Conservation (phyloP, 176 grass and related monocot genomes). For the Oropetium thomaeum region DNA sequence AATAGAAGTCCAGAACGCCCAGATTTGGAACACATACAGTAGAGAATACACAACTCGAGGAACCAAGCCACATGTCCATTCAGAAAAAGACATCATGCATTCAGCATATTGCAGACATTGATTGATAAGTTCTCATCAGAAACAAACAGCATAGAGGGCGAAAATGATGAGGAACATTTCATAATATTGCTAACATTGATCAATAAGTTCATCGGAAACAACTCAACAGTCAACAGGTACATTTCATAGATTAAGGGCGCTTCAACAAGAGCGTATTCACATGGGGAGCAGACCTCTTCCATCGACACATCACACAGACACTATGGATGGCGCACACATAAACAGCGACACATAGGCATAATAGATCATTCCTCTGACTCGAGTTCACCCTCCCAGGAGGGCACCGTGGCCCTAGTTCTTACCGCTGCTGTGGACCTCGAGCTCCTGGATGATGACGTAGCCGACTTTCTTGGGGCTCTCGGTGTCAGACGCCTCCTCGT, state of each 20-base stretch:
- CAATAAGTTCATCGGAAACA: constrained; percentile 19
- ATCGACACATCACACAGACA: constrained; percentile 11
- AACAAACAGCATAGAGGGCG: background rate
- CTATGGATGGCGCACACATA: background rate
- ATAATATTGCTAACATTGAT: background rate
- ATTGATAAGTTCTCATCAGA: constrained; percentile 25
- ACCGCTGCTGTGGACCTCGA: constrained; percentile 38
- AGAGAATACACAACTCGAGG: background rate
- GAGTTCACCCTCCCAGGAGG: background rate
- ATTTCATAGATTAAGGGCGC: background rate
- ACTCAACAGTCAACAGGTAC: background rate
- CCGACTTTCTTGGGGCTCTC: constrained; percentile 71
- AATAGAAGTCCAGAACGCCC: background rate
- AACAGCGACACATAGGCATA: background rate
- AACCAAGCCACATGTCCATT: background rate
- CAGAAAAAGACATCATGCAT: background rate
- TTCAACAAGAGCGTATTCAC: constrained; percentile 30
- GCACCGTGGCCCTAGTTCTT: constrained; percentile 49
- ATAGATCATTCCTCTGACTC: background rate
- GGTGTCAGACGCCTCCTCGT: constrained; percentile 47
- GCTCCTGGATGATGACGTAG: constrained; percentile 53
- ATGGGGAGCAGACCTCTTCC: constrained; percentile 24
- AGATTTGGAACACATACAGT: background rate
- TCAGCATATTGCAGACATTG: background rate
- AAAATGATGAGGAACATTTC: background rate